These are phyloP conservation scores for Antitrichia curtipendula DNA, from an alignment of 225 moss, liverwort and hornwort genomes.

Conservation along the genomic window DNA sequence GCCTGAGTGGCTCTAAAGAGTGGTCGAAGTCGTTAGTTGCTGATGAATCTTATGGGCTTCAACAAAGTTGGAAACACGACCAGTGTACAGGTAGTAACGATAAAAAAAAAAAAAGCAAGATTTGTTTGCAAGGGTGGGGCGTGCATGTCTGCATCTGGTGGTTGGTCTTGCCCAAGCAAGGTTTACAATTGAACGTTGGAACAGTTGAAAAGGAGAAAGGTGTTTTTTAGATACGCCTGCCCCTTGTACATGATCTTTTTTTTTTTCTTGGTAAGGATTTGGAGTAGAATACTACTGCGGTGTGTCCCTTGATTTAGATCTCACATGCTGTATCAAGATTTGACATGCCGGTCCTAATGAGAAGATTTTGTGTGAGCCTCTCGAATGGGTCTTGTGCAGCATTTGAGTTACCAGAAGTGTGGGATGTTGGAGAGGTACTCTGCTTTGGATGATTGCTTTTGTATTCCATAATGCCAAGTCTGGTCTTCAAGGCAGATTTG, in stretches of 20 bases:
- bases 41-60: neutral
- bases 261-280: neutral
- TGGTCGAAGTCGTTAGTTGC: neutral
- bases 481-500: no score
- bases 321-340: neutral
- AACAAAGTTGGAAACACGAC: neutral
- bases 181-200: neutral
- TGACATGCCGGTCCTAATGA: neutral
- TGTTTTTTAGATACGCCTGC: neutral
- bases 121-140: neutral
- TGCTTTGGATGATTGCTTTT: neutral
- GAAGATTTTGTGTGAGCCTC: slow-evolving; percentile 6
- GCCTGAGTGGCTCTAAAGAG: neutral
- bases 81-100: slow-evolving; percentile 15
- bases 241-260: neutral
- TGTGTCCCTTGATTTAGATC: neutral
- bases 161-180: neutral
- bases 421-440: neutral
- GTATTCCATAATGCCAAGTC: no score
- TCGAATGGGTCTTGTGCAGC: neutral
- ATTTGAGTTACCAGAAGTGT: neutral
- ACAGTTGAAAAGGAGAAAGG: neutral
- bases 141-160: neutral
- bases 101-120: neutral
- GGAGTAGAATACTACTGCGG: neutral